phyloP scores from a whole-genome alignment of 2,329 filamentous ascomycete species.

The Apiospora pterosperma region DNA sequence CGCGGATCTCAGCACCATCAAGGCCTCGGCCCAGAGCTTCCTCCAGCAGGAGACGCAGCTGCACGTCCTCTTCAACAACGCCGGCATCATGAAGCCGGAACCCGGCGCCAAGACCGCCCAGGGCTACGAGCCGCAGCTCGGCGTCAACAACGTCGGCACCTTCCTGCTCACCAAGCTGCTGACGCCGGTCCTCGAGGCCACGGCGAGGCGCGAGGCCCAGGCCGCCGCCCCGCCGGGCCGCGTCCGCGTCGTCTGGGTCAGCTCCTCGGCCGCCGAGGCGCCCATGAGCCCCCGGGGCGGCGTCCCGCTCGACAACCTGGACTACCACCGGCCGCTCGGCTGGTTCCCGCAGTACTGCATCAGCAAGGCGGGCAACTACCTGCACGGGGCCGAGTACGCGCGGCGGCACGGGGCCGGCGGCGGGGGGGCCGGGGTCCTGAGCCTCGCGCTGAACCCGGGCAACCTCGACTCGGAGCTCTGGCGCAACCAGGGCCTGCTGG shows the following conservation, averaged over 20 bases:
- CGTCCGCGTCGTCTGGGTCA: constrained; percentile 28
- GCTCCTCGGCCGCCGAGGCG: constrained; percentile 22
- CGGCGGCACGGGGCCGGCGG: constrained; percentile 17
- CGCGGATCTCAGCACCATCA: constrained; percentile 34
- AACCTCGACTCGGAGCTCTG: constrained; percentile 24
- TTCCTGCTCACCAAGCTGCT: constrained; percentile 28
- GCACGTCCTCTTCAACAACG: constrained; percentile 38
- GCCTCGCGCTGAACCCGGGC: constrained; percentile 22
- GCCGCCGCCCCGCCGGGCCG: constrained; percentile 11
- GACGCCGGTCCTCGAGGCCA: constrained; percentile 19
- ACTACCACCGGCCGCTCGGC: background rate
- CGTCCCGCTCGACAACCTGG: constrained; percentile 24
- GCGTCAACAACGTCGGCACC: constrained; percentile 24
- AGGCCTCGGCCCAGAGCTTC: constrained; percentile 33
- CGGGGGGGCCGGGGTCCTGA: constrained; percentile 18
- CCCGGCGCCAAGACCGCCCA: constrained; percentile 30
- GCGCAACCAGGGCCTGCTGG: constrained; percentile 15
- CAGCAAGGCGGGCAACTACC: constrained; percentile 27
- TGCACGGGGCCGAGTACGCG: constrained; percentile 25
- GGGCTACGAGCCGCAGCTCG: constrained; percentile 29
- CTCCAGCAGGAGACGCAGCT: constrained; percentile 29
- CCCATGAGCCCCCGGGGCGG: constrained; percentile 17
- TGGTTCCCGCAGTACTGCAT: constrained; percentile 19
- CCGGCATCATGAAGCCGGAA: constrained; percentile 34
- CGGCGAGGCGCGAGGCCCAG: constrained; percentile 13